These are phyloP conservation scores for Vigna reflexopilosa DNA, from an alignment of 306 rosid genomes.

Conservation along the genomic window DNA sequence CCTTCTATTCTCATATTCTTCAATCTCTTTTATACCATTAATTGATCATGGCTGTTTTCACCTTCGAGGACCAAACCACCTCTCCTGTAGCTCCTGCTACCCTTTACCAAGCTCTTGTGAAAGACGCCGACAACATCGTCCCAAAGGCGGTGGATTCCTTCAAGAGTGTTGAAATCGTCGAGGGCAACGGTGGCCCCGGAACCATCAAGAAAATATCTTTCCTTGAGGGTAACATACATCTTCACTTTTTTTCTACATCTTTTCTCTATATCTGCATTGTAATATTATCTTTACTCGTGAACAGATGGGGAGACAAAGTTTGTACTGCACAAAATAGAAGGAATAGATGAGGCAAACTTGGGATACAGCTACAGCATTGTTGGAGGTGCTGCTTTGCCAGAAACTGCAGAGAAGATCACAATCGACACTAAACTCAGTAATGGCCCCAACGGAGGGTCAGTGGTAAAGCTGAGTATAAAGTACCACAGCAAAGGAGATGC, in stretches of 20 bases:
- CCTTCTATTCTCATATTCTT: neutral
- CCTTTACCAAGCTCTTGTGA: slow-evolving; percentile 52
- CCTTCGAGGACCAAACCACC: slow-evolving; percentile 44
- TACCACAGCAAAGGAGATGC: slow-evolving; percentile 1
- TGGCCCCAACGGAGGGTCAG: slow-evolving; percentile 47
- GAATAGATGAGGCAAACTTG: slow-evolving; percentile 41
- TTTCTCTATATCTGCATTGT: no score
- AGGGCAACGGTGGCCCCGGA: slow-evolving; percentile 22
- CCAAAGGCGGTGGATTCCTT: neutral
- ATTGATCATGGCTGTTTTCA: slow-evolving; percentile 60
- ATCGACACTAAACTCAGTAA: slow-evolving; percentile 40
- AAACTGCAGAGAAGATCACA: slow-evolving; percentile 42
- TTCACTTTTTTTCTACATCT: neutral
- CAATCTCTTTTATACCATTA: neutral
- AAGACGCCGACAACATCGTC: neutral
- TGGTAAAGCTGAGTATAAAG: neutral
- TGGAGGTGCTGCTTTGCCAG: slow-evolving; percentile 43
- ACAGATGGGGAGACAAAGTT: slow-evolving; percentile 39
- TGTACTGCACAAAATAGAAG: slow-evolving; percentile 50
- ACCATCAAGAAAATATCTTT: neutral
- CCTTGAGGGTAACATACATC: neutral
- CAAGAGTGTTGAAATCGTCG: neutral
- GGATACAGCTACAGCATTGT: slow-evolving; percentile 52
- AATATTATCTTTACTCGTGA: no score
- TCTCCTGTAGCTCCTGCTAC: slow-evolving; percentile 50